Percentiles rank a stretch among this genome's conserved stretches.
These are phyloP conservation scores for Jacaranda mimosifolia DNA, from an alignment of 257 asterid genomes.

Conservation along the genomic window DNA sequence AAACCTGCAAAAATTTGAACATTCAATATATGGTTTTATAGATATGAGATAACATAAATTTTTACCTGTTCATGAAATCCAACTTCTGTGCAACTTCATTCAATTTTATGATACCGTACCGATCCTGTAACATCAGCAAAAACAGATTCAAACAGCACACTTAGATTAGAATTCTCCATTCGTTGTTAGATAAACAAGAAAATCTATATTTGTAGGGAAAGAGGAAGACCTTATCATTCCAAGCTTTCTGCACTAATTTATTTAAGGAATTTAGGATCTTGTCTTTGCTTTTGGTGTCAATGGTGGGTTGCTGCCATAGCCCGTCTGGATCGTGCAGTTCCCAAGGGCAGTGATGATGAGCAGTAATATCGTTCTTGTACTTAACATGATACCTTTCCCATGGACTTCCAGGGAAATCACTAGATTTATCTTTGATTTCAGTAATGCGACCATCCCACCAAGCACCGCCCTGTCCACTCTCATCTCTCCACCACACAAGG, in stretches of 20 bases:
- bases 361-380: conserved; percentile 54
- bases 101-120: conserved; percentile 67
- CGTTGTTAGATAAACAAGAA: conserved; percentile 9
- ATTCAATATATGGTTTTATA: conserved; percentile 5
- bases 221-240: conserved; percentile 65
- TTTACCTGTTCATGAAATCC: conserved; percentile 84
- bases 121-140: conserved; percentile 72
- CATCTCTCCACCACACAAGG: conserved; percentile 90
- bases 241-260: conserved; percentile 53
- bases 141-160: conserved; percentile 30
- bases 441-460: conserved; percentile 85
- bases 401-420: conserved; percentile 82
- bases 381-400: conserved; percentile 81
- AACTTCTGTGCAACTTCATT: conserved; percentile 65
- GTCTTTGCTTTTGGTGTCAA: conserved; percentile 49
- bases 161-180: conserved; percentile 14
- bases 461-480: conserved; percentile 64
- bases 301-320: conserved; percentile 63
- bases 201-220: conserved; percentile 19
- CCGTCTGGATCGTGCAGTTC: conserved; percentile 76
- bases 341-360: conserved; percentile 83
- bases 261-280: conserved; percentile 52
- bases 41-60: neutral
- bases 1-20: conserved; percentile 63
- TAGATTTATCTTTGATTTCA: conserved; percentile 61